Percentiles rank a stretch among this genome's conserved stretches.
Evolutionary conservation across 2,329 filamentous ascomycete species (phyloP).

Genomic region (Colletotrichum euphorbiae): DNA sequence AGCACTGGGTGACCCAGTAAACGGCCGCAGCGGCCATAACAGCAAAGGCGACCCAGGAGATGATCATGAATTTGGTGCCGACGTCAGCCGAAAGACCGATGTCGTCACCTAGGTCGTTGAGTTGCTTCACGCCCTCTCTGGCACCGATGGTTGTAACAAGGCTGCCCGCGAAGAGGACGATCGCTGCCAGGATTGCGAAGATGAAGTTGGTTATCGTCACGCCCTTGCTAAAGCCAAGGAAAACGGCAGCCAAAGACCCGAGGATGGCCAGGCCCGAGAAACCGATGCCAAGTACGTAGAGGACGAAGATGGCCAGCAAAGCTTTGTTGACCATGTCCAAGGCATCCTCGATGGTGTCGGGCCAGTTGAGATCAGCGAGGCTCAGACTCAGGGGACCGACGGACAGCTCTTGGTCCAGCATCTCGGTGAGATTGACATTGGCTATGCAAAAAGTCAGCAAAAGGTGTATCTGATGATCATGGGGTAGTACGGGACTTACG

Average conservation of each 20-base stretch:
- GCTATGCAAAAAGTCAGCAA: constrained; percentile 42
- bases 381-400: constrained; percentile 58
- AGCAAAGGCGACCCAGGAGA: constrained; percentile 61
- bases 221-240: constrained; percentile 45
- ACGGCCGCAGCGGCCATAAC: constrained; percentile 54
- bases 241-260: constrained; percentile 50
- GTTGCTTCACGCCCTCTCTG: constrained; percentile 53
- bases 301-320: constrained; percentile 60
- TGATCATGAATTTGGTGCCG: constrained; percentile 57
- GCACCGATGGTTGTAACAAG: constrained; percentile 56
- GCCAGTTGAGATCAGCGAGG: constrained; percentile 59
- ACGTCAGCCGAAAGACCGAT: constrained; percentile 57
- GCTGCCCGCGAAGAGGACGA: constrained; percentile 55
- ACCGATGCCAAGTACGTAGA: constrained; percentile 59
- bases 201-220: constrained; percentile 51
- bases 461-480: background rate
- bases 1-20: constrained; percentile 56
- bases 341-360: constrained; percentile 57
- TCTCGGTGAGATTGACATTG: constrained; percentile 59
- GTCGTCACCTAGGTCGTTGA: constrained; percentile 57
- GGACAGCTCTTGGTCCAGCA: constrained; percentile 59
- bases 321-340: constrained; percentile 61
- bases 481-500: constrained; percentile 47
- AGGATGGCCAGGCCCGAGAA: constrained; percentile 59
- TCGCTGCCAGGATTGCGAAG: constrained; percentile 50